These are phyloP conservation scores for Corymbia calophylla DNA, from an alignment of 441 rosid genomes.

Conservation along the genomic window DNA sequence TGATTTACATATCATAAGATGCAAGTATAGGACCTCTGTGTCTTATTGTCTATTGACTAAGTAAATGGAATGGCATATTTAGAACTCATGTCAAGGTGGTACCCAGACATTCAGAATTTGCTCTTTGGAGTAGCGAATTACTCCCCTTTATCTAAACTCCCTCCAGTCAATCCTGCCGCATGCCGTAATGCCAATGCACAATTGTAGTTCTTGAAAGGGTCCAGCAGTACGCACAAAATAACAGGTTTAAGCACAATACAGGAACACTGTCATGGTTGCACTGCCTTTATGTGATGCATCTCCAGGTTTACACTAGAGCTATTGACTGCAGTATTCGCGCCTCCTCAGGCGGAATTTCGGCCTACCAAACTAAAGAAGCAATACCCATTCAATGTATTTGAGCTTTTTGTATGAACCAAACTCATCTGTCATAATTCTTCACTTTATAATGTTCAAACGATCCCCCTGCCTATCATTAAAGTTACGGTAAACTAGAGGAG, in stretches of 20 bases:
- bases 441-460: not conserved
- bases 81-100: not conserved
- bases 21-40: not conserved
- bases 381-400: not conserved
- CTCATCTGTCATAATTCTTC: not conserved
- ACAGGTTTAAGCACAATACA: not conserved
- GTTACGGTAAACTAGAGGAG: not conserved
- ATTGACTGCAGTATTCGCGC: not conserved
- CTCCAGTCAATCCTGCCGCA: not conserved
- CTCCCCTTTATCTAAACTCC: not conserved
- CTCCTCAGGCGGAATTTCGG: not conserved
- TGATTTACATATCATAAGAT: not conserved
- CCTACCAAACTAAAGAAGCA: not conserved
- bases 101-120: not conserved
- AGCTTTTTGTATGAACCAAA: not conserved
- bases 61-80: not conserved
- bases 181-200: not conserved
- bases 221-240: not conserved
- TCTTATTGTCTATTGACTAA: not conserved
- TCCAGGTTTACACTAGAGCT: not conserved
- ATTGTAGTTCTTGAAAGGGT: not conserved
- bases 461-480: not conserved
- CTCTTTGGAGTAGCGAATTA: not conserved
- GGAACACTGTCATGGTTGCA: not conserved
- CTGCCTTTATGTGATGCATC: not conserved